A percentile compares a stretch with the other conserved stretches of the same genome.
These are phyloP conservation scores for Silene coronaria DNA, from an alignment of 179 eudicot species.

Conservation along the genomic window DNA sequence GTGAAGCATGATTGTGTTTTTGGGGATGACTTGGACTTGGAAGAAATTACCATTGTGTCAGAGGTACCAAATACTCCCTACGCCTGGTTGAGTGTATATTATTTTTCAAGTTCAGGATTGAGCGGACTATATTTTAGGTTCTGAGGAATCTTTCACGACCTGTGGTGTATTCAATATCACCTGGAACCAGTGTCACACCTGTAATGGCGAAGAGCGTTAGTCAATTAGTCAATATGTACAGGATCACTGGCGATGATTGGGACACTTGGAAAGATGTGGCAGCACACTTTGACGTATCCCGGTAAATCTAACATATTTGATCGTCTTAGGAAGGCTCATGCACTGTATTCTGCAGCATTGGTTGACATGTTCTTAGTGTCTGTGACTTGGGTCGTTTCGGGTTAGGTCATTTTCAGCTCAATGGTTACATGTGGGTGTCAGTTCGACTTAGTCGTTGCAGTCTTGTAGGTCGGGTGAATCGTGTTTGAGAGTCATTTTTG, in stretches of 20 bases:
- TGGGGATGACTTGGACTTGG: constrained; percentile 72
- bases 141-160: constrained; percentile 47
- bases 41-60: constrained; percentile 67
- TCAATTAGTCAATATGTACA: constrained; percentile 72
- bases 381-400: no score
- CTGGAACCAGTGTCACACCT: constrained; percentile 83
- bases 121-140: constrained; percentile 37
- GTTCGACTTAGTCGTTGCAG: no score
- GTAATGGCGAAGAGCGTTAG: constrained; percentile 59
- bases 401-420: not conserved
- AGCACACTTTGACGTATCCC: constrained; percentile 60
- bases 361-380: no score
- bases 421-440: no score
- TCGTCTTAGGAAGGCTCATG: not conserved
- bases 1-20: constrained; percentile 94
- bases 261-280: constrained; percentile 82
- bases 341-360: no score
- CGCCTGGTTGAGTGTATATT: not conserved
- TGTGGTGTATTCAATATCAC: constrained; percentile 74
- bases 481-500: no score
- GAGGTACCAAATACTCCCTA: constrained; percentile 40
- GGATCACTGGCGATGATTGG: constrained; percentile 95
- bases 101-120: not conserved
- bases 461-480: no score
- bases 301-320: constrained; percentile 32